Base-by-base conservation (phyloP, 768 basidiomycete genomes). In the Panaeolus papilionaceus region DNA sequence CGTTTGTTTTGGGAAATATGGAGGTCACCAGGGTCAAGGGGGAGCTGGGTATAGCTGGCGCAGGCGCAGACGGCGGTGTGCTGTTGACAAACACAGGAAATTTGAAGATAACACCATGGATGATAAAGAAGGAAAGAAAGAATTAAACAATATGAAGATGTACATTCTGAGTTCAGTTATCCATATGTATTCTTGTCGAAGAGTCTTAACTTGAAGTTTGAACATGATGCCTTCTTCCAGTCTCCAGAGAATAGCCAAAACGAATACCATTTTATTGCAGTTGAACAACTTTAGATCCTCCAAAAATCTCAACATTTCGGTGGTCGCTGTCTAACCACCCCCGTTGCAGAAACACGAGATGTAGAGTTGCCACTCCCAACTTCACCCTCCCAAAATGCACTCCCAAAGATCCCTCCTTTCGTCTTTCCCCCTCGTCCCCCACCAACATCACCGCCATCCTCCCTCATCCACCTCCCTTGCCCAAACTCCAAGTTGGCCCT, bases 401-500 rank as follows among this genome's bases (percentile, higher is more conserved):
- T 58, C 11, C 28, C 54, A 58, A 58, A 58, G 9, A 58, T 58
- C 12, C 54, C 54, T 16, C 26, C 28, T 58, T 18, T 58, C 26
- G 28, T 28, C 26, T 1, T 16, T 10, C 37, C 3, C 33, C 14
- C 54, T 28, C 54, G 1, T 1, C 14, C 28, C 2, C 11, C 4
- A 12, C 26, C 6, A 8, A 3, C 3, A 0, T 23, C 6, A 4
- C 11, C 16, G 1, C 8, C 8, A 58, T 33, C 54, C 4, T 58
- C 54, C 28, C 54, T 33, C 54, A 4, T 16, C 54, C 54, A 58
- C 4, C 16, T 58, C 7, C 54, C 26, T 11, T 18, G 14, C 16
- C 54, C 54, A 58, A 58, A 58, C 7, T 58, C 11, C 54, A 58
- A 37, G 16, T 58, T 58, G 10, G 54, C 54, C n/a, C 54, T 82